A percentile compares a stretch with the other conserved stretches of the same genome.
These are phyloP conservation scores for Acacia crassicarpa DNA, from an alignment of 306 rosid species.

Conservation along the genomic window DNA sequence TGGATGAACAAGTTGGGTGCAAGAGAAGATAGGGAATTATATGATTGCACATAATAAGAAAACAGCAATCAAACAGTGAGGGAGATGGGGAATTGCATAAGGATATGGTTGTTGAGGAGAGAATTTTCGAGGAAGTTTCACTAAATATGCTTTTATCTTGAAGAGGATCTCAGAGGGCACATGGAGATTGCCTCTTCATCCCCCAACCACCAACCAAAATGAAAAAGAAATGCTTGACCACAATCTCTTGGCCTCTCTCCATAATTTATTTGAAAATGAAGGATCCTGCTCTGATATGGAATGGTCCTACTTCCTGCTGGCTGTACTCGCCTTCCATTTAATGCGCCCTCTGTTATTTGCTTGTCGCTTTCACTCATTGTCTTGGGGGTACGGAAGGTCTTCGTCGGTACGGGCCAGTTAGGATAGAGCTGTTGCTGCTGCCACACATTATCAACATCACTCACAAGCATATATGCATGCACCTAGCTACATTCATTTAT, in stretches of 20 bases:
- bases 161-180: slow-evolving; percentile 43
- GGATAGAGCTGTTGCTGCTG: slow-evolving; percentile 23
- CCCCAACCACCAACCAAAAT: slow-evolving; percentile 48
- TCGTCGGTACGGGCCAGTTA: slow-evolving; percentile 65
- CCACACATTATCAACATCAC: slow-evolving; percentile 1
- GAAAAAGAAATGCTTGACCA: slow-evolving; percentile 34
- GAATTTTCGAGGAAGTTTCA: slow-evolving; percentile 48
- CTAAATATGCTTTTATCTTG: slow-evolving; percentile 1
- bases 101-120: slow-evolving; percentile 49
- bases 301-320: slow-evolving; percentile 6
- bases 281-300: neutral
- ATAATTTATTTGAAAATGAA: slow-evolving; percentile 22
- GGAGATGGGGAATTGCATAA: neutral
- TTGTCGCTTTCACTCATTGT: slow-evolving; percentile 30
- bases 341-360: slow-evolving; percentile 2
- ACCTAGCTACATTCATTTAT: neutral
- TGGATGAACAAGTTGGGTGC: slow-evolving; percentile 27
- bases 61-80: slow-evolving; percentile 48
- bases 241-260: slow-evolving; percentile 3
- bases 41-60: slow-evolving; percentile 27
- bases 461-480: slow-evolving; percentile 3
- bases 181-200: slow-evolving; percentile 71
- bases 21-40: neutral
- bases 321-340: neutral
- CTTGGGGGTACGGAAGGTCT: slow-evolving; percentile 59